phyloP scores from a whole-genome alignment of 2,329 filamentous ascomycete species.

The Xylaria sp. region DNA sequence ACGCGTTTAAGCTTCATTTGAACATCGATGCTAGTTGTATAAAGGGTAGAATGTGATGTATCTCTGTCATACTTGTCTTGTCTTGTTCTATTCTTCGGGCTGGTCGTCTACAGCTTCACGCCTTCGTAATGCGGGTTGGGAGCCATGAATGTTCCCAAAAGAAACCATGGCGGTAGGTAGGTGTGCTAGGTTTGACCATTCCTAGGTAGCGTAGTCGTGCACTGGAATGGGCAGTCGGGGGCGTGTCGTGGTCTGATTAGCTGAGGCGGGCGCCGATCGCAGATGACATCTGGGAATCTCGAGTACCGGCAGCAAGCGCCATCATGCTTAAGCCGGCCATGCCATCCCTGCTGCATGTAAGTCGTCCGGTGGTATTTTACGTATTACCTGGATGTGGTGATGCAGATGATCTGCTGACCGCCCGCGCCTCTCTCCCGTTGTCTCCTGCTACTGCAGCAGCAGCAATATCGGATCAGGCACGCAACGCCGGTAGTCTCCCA shows the following conservation, averaged over 20 bases:
- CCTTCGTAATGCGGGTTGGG: not conserved
- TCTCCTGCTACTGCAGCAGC: not conserved
- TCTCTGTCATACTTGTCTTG: slow-evolving; percentile 9
- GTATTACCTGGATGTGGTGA: not conserved
- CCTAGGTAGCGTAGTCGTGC: not conserved
- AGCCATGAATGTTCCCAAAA: slow-evolving; percentile 11
- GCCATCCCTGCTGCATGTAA: slow-evolving; percentile 1
- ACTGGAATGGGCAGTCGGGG: slow-evolving; percentile 11
- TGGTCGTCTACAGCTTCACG: too few species aligned
- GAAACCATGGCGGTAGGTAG: slow-evolving; percentile 27
- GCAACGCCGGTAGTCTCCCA: too few species aligned
- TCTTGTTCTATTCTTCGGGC: not conserved
- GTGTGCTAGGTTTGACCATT: not conserved
- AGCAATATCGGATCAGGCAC: slow-evolving; percentile 28
- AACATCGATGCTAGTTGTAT: too few species aligned
- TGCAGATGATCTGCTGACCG: slow-evolving; percentile 13
- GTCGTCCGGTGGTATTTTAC: not conserved
- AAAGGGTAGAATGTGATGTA: too few species aligned
- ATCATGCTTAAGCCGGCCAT: not conserved
- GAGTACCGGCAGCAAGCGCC: slow-evolving; percentile 7
- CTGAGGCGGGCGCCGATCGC: slow-evolving; percentile 30
- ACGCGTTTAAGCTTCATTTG: too few species aligned
- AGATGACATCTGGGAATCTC: slow-evolving; percentile 4
- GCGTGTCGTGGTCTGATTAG: slow-evolving; percentile 41
- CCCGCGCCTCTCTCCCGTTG: too few species aligned